phyloP scores from a whole-genome alignment of 768 basidiomycete genomes.

The Chalciporus sphaerocephalus region DNA sequence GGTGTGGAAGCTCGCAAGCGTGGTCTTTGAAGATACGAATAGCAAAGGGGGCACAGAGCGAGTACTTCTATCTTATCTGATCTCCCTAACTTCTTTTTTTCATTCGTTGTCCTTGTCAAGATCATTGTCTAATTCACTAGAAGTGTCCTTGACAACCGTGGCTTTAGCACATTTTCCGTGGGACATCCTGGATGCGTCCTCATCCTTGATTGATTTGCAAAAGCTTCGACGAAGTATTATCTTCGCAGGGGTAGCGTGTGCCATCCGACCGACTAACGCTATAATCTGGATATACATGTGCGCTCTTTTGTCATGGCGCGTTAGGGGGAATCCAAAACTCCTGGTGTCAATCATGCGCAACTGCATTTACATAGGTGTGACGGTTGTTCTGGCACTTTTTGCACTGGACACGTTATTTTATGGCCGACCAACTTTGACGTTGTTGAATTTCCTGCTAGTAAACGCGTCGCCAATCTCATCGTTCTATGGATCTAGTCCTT shows the following conservation, averaged over 20 bases:
- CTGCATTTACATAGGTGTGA: conserved; percentile 33
- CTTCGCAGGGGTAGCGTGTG: conserved; percentile 74
- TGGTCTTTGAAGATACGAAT: conserved; percentile 56
- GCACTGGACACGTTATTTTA: conserved; percentile 71
- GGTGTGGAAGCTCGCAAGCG: conserved; percentile 56
- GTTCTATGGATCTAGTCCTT: conserved; percentile 86
- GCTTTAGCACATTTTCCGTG: conserved; percentile 80
- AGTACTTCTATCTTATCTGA: conserved; percentile 52
- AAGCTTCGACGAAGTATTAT: conserved; percentile 36
- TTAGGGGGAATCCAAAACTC: conserved; percentile 35
- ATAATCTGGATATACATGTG: conserved; percentile 82
- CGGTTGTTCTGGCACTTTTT: conserved; percentile 32
- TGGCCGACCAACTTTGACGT: conserved; percentile 60
- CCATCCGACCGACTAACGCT: conserved; percentile 83
- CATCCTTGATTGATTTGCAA: conserved; percentile 14
- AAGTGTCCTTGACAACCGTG: conserved; percentile 77
- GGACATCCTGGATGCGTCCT: conserved; percentile 38
- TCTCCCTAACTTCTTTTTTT: conserved; percentile 86
- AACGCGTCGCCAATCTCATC: conserved; percentile 83
- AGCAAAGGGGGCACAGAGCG: conserved; percentile 8
- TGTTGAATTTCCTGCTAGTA: conserved; percentile 75
- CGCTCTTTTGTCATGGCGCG: conserved; percentile 49
- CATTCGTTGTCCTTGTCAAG: conserved; percentile 79
- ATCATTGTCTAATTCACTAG: conserved; percentile 88
- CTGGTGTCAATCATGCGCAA: conserved; percentile 37